Evolutionary conservation across 2,329 filamentous ascomycete genomes (phyloP), one percentile per base, ranked within the genome.

Genomic region (Gremmenia infestans): DNA sequence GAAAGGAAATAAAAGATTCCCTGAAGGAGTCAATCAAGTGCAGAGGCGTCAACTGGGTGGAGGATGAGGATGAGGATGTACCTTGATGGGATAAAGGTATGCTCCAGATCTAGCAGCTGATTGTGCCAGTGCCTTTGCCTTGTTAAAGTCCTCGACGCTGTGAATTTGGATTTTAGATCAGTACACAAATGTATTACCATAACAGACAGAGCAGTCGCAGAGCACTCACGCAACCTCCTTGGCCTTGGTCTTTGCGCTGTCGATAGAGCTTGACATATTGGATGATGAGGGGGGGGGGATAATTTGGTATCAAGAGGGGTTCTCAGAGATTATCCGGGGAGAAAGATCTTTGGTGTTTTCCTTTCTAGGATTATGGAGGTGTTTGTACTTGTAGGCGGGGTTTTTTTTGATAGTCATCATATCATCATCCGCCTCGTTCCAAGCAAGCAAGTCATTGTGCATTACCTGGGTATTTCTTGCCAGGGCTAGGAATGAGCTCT

Each of bases 61-160:
- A 32, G 8, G 25, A 25, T 5, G 3, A 32, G 8, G 25, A 25
- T 5, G 46, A 15, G 17, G 19, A 52, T 58, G 35, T 69, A 81
- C 79, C 76, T 81, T 91, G 72, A 97, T 79, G 25, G 93, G 93
- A 72, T 96, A 97, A 60, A 95, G 72, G 69, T 94, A 96, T 23
- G 91, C 83, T 50, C 85, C 83, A 61, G 91, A 96, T 65, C 79
- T 83, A 51, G 85, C 82, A 35, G 90, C 89, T 66, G 90, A 83
- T 42, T 79, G 73, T 43, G 89, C 78, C 39, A 91, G 76, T 15
- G 72, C 72, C 63, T 77, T 83, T 54, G 88, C 81, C 60, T 85
- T 83, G 58, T 82, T 78, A 55, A 86, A 85, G 68, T 97, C 92
- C 62, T 92, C 85, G 60, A 82, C 76, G 45, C 82, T 85, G 60